A percentile compares a stretch with the other conserved stretches of the same genome.
Conservation (phyloP, 331 rosid genomes). For the Malus hybrid region DNA sequence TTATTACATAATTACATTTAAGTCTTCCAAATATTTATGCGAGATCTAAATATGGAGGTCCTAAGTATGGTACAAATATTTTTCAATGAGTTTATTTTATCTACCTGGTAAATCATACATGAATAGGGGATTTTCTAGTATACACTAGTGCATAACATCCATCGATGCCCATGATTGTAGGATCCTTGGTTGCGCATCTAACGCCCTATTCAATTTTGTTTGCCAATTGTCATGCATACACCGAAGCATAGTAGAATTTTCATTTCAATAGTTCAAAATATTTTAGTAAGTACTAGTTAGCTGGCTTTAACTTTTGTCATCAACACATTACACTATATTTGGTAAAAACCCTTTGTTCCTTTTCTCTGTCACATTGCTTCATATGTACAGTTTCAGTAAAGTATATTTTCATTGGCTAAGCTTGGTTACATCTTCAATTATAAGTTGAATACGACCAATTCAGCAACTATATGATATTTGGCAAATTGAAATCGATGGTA, state of each 20-base stretch:
- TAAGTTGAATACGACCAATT: constrained; percentile 12
- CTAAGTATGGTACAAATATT: too few species aligned
- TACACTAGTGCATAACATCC: background rate
- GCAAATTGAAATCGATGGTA: background rate
- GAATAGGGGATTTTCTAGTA: background rate
- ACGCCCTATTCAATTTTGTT: background rate
- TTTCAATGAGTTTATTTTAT: too few species aligned
- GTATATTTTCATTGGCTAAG: background rate
- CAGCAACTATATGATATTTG: constrained; percentile 8
- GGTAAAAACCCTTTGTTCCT: background rate
- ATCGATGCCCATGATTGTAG: background rate
- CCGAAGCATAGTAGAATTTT: background rate
- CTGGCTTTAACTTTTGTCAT: background rate
- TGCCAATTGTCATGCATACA: background rate
- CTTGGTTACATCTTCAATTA: background rate
- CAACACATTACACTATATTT: background rate
- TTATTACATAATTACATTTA: too few species aligned
- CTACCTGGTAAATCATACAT: background rate
- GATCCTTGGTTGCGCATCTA: background rate
- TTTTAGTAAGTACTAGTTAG: background rate
- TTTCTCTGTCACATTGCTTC: background rate
- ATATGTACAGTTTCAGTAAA: background rate
- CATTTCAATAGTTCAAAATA: background rate
- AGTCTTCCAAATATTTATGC: too few species aligned
- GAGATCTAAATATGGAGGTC: too few species aligned